Evolutionary conservation across 2,329 filamentous ascomycete species (phyloP), one percentile per base, ranked within the genome.

Genomic region (Orbilia ellipsospora): DNA sequence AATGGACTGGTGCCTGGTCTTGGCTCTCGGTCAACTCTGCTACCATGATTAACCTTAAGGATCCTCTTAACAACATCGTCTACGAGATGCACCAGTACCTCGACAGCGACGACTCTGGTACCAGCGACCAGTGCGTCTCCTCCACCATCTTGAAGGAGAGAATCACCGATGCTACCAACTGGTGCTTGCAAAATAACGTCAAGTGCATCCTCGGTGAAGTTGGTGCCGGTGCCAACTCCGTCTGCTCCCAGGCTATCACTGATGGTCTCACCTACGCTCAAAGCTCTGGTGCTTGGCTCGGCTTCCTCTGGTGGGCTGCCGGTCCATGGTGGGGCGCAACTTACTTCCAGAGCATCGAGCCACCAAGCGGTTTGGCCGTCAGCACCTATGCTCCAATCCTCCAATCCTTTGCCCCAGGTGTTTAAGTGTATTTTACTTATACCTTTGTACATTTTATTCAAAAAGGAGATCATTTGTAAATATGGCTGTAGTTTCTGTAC

Each of bases 261-360:
- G 63, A 67, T n/a, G 70, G 70, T 48, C 64, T 74, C 28, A 68
- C 63, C 31, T 74, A 68, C n/a, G 70, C 70, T n/a, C 57, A 31
- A n/a, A 54, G 68, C 70, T 74, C 70, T 16, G 70, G 70, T 55
- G 70, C 56, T 50, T 74, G 70, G 70, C 31, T 74, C 36, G 70
- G 87, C 10, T 86, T 84, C 72, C 78, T 87, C 28, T 88, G 86
- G 86, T 89, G 87, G 87, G 82, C 84, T n/a, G 86, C 84, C 28
- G 87, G 87, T 0, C 87, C 87, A 18, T 88, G 87, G 87, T 89
- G 87, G 87, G 84, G 80, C 2, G 80, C 10, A 42, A 63, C 59
- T 45, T 82, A 82, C 77, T 81, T 80, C 77, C 82, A 82, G 77
- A 79, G 77, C 68, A 73, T 82, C 56, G 81, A 82, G 78, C 81